A percentile compares a stretch with the other conserved stretches of the same genome.
Evolutionary conservation across 768 basidiomycete species (phyloP).

Genomic region (Boletus edulis): DNA sequence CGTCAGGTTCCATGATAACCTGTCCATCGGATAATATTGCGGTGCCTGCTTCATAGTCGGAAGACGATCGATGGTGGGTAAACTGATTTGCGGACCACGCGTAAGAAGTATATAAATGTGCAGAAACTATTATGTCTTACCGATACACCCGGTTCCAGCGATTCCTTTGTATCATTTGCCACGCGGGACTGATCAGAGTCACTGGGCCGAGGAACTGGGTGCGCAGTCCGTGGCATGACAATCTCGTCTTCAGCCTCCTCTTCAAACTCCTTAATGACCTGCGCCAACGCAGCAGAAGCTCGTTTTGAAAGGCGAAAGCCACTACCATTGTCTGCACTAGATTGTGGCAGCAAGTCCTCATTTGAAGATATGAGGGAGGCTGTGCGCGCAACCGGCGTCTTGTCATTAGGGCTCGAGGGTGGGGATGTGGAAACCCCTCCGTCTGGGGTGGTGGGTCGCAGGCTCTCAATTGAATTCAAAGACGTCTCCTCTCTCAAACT

Average conservation of each 20-base stretch:
- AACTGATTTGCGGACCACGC: slow-evolving; percentile 12
- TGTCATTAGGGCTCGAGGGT: slow-evolving; percentile 43
- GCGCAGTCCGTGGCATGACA: slow-evolving; percentile 63
- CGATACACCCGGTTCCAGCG: slow-evolving; percentile 17
- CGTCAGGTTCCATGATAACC: slow-evolving; percentile 44
- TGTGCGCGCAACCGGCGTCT: slow-evolving; percentile 40
- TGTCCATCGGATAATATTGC: slow-evolving; percentile 69
- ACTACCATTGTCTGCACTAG: slow-evolving; percentile 11
- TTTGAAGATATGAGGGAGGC: slow-evolving; percentile 40
- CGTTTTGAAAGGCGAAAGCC: slow-evolving; percentile 40
- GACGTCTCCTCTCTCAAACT: slow-evolving; percentile 46
- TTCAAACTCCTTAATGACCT: slow-evolving; percentile 76
- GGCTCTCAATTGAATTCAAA: slow-evolving; percentile 43
- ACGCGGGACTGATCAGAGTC: slow-evolving; percentile 26
- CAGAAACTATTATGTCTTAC: slow-evolving; percentile 20
- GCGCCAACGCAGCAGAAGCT: slow-evolving; percentile 72
- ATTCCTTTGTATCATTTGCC: slow-evolving; percentile 18
- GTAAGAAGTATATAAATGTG: slow-evolving; percentile 20
- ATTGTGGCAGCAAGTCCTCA: slow-evolving; percentile 25
- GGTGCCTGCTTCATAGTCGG: slow-evolving; percentile 59
- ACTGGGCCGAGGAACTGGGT: slow-evolving; percentile 40
- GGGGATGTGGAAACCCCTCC: slow-evolving; percentile 39
- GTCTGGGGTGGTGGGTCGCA: slow-evolving; percentile 59
- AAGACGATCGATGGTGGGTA: slow-evolving; percentile 34
- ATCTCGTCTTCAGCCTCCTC: slow-evolving; percentile 75